phyloP scores from a whole-genome alignment of 2,329 filamentous ascomycete genomes.

The Aciculosporium take region DNA sequence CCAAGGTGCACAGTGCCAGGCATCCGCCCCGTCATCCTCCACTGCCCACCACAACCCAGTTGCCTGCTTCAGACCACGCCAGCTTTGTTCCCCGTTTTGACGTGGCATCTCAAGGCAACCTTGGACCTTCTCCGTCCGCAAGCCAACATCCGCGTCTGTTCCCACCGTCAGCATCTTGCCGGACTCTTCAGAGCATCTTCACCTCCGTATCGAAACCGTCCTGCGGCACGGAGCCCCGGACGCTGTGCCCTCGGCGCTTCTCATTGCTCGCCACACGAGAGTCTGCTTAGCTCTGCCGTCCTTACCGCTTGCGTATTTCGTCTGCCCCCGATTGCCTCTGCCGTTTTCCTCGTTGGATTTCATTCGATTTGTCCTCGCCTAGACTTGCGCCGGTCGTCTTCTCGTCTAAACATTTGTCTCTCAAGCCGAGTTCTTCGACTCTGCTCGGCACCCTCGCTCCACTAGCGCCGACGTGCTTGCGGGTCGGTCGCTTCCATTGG shows the following conservation, averaged over 20 bases:
- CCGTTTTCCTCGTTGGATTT: background rate
- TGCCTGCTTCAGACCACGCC: background rate
- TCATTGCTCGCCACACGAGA: background rate
- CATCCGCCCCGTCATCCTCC: background rate
- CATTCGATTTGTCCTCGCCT: background rate
- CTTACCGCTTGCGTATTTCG: background rate
- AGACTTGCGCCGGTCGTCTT: background rate
- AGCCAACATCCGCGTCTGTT: background rate
- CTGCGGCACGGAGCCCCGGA: background rate
- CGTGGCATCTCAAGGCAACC: background rate
- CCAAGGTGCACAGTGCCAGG: background rate
- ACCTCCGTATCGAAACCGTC: background rate
- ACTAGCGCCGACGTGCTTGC: background rate
- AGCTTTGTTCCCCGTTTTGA: background rate
- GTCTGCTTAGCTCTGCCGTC: background rate
- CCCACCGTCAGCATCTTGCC: background rate
- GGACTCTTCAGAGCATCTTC: background rate
- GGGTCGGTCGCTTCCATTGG: background rate
- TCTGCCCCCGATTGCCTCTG: background rate
- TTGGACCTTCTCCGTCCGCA: background rate
- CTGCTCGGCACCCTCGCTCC: background rate
- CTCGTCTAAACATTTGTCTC: background rate
- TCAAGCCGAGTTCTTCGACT: background rate
- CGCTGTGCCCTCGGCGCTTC: background rate
- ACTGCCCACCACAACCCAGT: background rate